Conservation (phyloP, 805 yeast species). For the Saccharomycopsis amapae region DNA sequence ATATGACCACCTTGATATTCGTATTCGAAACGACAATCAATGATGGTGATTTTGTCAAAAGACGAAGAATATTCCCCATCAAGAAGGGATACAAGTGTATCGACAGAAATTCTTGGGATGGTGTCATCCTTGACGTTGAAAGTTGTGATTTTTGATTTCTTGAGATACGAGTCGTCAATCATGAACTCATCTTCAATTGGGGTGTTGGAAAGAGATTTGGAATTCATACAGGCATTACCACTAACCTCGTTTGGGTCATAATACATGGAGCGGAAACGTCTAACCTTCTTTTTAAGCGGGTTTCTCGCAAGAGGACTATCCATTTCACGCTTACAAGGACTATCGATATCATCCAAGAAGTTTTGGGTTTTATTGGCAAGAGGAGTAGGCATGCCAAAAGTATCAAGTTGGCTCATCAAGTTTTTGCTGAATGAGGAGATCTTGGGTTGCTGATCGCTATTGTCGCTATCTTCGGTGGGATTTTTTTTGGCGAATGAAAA, state of each 20-base stretch:
- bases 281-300: conserved; percentile 33
- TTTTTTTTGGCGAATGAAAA: neutral
- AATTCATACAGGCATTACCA: conserved; percentile 1
- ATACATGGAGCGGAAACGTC: conserved; percentile 66
- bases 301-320: conserved; percentile 33
- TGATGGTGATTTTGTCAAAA: conserved; percentile 51
- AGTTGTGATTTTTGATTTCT: conserved; percentile 34
- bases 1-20: conserved; percentile 94
- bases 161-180: conserved; percentile 17
- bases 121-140: conserved; percentile 47
- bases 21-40: conserved; percentile 91
- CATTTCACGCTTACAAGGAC: conserved; percentile 27
- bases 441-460: conserved; percentile 20
- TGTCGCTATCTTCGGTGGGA: conserved; percentile 6
- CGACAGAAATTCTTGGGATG: conserved; percentile 41
- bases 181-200: conserved; percentile 13
- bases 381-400: conserved; percentile 20
- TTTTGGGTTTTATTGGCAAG: conserved; percentile 22
- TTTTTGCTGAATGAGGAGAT: neutral
- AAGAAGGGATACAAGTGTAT: conserved; percentile 36
- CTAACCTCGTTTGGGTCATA: conserved; percentile 44
- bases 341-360: conserved; percentile 13
- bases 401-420: conserved; percentile 18
- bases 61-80: conserved; percentile 33
- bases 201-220: conserved; percentile 18